Evolutionary conservation across 2,329 filamentous ascomycete species (phyloP), one percentile per base, ranked within the genome.

Genomic region (Scorias spongiosa): DNA sequence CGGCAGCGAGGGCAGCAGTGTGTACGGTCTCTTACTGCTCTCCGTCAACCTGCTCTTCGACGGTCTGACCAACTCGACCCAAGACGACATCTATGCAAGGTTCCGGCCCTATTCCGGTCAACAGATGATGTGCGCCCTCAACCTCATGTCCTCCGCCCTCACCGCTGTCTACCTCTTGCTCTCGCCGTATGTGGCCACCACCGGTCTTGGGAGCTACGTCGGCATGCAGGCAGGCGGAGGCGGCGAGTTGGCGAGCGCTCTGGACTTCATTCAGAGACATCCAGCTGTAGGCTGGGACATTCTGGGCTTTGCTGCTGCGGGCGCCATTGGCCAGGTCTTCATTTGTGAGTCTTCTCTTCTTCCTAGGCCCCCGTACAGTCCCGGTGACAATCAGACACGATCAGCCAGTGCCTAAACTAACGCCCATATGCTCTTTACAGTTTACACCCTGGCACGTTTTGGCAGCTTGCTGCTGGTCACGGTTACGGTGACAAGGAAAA

Each of bases 61-160:
- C 62, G 91, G 91, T 51, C 72, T 98, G 43, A 96, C 89, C 46
- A 98, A 98, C 65, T 87, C 82, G 43, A 94, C 89, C 2, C 91
- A 98, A 70, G 91, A 98, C 64, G 80, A 94, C 63, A 86, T 98
- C 62, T 95, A 96, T 62, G 64, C 67, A 20, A 59, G 64, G 1
- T 93, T 87, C 65, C 78, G 77, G 51, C 79, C 81, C 11, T 95
- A 91, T 61, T 77, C 78, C 2, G 91, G 91, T 9, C 87, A 89
- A 47, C 91, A 98, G 73, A 98, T 98, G 91, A 98, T 98, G 91
- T 93, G 88, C 61, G 88, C 89, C 34, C 86, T 95, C 65, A 98
- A 96, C 61, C 69, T 94, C 44, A 82, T 96, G 63, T 81, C 77
- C 54, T 89, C 87, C 2, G 58, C 78, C 40, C 70, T 96, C 45